Evolutionary conservation across 768 basidiomycete species (phyloP).

Genomic region (Mycena metata): DNA sequence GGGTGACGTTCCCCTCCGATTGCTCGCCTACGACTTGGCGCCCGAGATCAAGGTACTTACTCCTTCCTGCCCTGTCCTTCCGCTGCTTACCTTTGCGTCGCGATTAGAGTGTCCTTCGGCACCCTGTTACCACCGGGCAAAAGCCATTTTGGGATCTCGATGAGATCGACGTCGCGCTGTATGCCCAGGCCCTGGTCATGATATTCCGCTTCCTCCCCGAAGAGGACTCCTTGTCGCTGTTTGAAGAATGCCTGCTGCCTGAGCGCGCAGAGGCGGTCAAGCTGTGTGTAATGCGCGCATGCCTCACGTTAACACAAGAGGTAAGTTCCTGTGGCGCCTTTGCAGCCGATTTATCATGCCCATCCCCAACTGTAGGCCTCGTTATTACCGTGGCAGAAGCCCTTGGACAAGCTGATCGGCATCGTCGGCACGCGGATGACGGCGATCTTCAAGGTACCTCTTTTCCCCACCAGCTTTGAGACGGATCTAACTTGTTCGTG

Average conservation of each 20-base stretch:
- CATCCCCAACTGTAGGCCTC: conserved; percentile 53
- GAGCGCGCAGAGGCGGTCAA: conserved; percentile 88
- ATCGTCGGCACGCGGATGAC: conserved; percentile 63
- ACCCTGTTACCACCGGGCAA: conserved; percentile 51
- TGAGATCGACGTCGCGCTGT: conserved; percentile 81
- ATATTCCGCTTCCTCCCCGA: conserved; percentile 78
- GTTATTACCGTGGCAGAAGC: conserved; percentile 68
- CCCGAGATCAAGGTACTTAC: conserved; percentile 82
- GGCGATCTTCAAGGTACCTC: conserved; percentile 67
- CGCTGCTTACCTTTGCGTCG: too few species aligned
- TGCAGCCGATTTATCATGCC: not conserved
- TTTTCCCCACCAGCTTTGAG: not conserved
- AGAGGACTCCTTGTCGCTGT: conserved; percentile 72
- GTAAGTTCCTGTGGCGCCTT: conserved; percentile 49
- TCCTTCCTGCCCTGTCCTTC: not conserved
- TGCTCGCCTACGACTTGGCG: conserved; percentile 79
- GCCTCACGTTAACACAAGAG: conserved; percentile 76
- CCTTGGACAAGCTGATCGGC: conserved; percentile 62
- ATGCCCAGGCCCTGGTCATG: conserved; percentile 80
- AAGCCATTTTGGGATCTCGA: conserved; percentile 84
- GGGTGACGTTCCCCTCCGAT: conserved; percentile 72
- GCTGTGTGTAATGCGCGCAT: conserved; percentile 81
- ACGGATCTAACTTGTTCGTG: conserved; percentile 1
- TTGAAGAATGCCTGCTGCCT: conserved; percentile 76
- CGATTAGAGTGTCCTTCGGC: conserved; percentile 47